Conservation (phyloP, 352 stramenopile species). For the Globisporangium irregulare region DNA sequence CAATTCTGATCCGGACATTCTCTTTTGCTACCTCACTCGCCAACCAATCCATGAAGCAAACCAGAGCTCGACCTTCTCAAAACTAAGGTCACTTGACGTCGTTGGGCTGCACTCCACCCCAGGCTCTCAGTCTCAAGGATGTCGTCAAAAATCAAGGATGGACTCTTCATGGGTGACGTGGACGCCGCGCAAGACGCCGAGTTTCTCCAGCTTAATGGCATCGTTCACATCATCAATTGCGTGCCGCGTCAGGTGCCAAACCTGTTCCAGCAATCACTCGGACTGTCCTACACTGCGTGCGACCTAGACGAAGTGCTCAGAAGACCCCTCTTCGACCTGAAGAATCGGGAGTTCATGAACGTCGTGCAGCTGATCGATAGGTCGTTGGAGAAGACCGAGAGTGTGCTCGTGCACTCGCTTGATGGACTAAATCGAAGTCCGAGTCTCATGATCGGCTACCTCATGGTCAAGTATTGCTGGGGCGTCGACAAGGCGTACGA, state of each 20-base stretch:
- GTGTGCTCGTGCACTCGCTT: constrained; percentile 87
- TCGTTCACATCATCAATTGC: constrained; percentile 91
- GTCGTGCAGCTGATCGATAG: constrained; percentile 75
- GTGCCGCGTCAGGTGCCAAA: constrained; percentile 89
- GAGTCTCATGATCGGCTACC: constrained; percentile 84
- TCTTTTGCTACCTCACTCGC: not conserved
- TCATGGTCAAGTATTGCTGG: constrained; percentile 93
- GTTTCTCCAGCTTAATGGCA: constrained; percentile 93
- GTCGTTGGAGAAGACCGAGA: constrained; percentile 79
- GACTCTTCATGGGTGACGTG: constrained; percentile 92
- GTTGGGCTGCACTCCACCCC: not conserved
- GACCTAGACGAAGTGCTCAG: constrained; percentile 70
- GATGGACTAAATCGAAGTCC: constrained; percentile 79
- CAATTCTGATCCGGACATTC: constrained; percentile 8
- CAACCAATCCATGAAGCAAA: constrained; percentile 10
- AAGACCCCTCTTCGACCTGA: constrained; percentile 73
- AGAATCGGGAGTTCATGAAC: constrained; percentile 85
- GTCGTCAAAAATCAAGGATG: constrained; percentile 94
- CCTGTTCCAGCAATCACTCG: constrained; percentile 85
- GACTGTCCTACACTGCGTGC: constrained; percentile 76
- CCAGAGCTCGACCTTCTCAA: not conserved
- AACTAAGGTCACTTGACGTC: constrained; percentile 1
- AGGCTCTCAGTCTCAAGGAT: constrained; percentile 32
- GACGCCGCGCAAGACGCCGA: constrained; percentile 90
- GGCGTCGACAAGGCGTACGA: constrained; percentile 91